These are phyloP conservation scores for Abrus pulchellus DNA, from an alignment of 306 rosid genomes.

Conservation along the genomic window DNA sequence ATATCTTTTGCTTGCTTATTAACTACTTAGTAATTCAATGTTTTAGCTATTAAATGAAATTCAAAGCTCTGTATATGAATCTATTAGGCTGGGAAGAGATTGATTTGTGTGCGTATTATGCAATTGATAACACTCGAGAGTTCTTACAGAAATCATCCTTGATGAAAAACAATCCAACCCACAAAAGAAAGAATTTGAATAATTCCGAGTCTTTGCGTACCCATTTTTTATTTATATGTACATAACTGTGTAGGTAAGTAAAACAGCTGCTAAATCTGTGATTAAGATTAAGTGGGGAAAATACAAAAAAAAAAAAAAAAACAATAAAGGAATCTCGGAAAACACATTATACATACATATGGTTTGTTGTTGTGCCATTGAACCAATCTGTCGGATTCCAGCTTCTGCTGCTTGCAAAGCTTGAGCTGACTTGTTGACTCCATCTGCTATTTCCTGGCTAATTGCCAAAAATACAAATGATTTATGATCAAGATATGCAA, in stretches of 20 bases:
- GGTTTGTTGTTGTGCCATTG: slow-evolving; percentile 87
- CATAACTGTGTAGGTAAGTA: background rate
- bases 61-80: slow-evolving; percentile 15
- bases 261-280: slow-evolving; percentile 33
- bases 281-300: background rate
- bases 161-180: background rate
- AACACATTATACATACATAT: slow-evolving; percentile 67
- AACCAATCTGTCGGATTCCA: slow-evolving; percentile 83
- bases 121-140: background rate
- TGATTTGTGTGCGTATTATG: background rate
- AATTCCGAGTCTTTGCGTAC: background rate
- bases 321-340: slow-evolving; percentile 20
- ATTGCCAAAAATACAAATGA: slow-evolving; percentile 42
- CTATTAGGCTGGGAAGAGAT: background rate
- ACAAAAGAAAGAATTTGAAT: slow-evolving; percentile 33
- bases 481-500: slow-evolving; percentile 32
- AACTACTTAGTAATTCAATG: background rate
- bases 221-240: background rate
- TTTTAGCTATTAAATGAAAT: background rate
- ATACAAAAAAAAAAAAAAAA: background rate
- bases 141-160: slow-evolving; percentile 28
- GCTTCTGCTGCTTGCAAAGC: slow-evolving; percentile 93
- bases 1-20: background rate
- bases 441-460: slow-evolving; percentile 95
- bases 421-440: slow-evolving; percentile 88